phyloP scores from a whole-genome alignment of 179 eudicot species.

The Vitellaria paradoxa region DNA sequence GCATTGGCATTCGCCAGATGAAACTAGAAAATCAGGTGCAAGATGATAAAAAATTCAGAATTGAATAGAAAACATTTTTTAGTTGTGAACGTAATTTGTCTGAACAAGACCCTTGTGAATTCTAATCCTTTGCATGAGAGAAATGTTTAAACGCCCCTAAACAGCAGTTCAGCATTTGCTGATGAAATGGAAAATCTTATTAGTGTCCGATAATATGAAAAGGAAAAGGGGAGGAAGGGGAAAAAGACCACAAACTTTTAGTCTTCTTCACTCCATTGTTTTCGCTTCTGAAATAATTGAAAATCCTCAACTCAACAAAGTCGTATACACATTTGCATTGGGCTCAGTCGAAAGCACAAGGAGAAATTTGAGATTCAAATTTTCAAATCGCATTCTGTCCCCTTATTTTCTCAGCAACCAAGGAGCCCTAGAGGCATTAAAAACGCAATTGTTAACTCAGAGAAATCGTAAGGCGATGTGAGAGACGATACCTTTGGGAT shows the following conservation, averaged over 20 bases:
- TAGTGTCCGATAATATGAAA: background rate
- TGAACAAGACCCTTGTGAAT: no score
- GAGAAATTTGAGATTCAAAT: background rate
- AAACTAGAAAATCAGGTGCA: background rate
- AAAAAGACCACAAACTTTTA: background rate
- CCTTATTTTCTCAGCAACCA: background rate
- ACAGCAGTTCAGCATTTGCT: background rate
- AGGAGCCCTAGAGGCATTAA: conserved; percentile 5
- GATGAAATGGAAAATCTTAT: background rate
- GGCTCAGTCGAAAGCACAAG: background rate
- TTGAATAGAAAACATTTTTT: no score
- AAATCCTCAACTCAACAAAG: background rate
- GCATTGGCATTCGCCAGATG: no score
- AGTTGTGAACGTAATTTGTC: no score
- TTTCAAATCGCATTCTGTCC: background rate
- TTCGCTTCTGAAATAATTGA: background rate
- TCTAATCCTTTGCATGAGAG: background rate
- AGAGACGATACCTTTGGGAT: conserved; percentile 43
- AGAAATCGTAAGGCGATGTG: background rate
- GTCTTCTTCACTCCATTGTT: background rate
- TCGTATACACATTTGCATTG: background rate
- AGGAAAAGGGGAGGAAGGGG: background rate
- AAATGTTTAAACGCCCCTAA: background rate
- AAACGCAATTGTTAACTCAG: background rate
- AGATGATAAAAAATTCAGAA: no score